Evolutionary conservation across 1,284 basidiomycete species (phyloP), one percentile per base, ranked within the genome.

Genomic region (Sphagnurus paluster): DNA sequence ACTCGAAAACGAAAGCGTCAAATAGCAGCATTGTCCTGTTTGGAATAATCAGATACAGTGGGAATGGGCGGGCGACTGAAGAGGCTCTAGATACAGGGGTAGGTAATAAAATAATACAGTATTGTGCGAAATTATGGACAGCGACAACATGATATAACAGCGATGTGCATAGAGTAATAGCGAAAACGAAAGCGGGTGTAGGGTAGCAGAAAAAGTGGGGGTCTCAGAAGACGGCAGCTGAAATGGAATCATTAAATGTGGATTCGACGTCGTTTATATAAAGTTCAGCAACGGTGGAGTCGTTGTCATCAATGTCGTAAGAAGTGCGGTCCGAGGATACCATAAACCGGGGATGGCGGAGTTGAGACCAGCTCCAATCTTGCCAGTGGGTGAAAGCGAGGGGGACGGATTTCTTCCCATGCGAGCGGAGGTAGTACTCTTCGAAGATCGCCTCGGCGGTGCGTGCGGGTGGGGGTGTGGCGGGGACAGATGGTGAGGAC

Each of bases 311-410:
- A 24, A 39, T 43, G 28, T 48, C 41, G 23, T 44, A 36, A 20
- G 29, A 23, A 42, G 25, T n/a, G 23, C 14, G 14, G 19, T n/a
- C n/a, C n/a, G 17, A 16, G 32, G 17, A 10, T 10, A 37, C 24
- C 3, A 46, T 45, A 43, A 68, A 68, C 26, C 55, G 61, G 35
- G 67, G 63, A 8, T 56, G 44, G 45, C 60, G 62, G 25, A 70
- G 58, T 36, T 67, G 68, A 33, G 68, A 65, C 70, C 71, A 72
- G 42, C 59, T 65, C 70, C 70, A 74, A 39, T 62, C 57, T 24
- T 62, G 58, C 65, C 69, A 68, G 39, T 57, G 55, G 21, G 50
- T 25, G 5, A 29, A 34, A 53, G 45, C 46, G 49, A 19, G 40
- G 42, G 40, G 44, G 39, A 48, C 49, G 49, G 23, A 52, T 39